Conservation (phyloP, 2,329 filamentous ascomycete genomes). For the Conoideocrella luteorostrata region DNA sequence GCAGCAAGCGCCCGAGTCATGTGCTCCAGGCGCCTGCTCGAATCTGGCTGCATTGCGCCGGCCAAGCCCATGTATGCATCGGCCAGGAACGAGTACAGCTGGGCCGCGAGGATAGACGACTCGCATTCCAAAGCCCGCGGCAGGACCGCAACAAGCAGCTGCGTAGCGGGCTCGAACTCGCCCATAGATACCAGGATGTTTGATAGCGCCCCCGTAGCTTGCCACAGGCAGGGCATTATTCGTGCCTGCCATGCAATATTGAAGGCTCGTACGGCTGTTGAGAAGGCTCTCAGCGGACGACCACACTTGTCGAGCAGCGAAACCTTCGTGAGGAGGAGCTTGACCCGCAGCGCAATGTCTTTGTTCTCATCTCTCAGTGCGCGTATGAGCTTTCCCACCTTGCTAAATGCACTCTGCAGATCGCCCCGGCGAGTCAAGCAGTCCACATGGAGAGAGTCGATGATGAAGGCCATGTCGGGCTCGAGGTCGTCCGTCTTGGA, state of each 20-base stretch:
- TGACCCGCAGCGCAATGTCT: constrained; percentile 59
- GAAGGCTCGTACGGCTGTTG: constrained; percentile 67
- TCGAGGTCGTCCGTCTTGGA: constrained; percentile 44
- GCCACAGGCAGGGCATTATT: constrained; percentile 65
- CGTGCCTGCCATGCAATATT: constrained; percentile 65
- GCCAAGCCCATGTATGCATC: constrained; percentile 77
- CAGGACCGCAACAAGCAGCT: constrained; percentile 61
- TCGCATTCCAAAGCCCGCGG: constrained; percentile 72
- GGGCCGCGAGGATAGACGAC: constrained; percentile 54
- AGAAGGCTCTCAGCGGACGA: constrained; percentile 68
- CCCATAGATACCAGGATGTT: constrained; percentile 62
- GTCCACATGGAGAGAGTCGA: constrained; percentile 48
- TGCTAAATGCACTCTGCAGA: constrained; percentile 39
- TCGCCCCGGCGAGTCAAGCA: constrained; percentile 43
- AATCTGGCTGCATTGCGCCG: constrained; percentile 40
- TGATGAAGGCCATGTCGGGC: constrained; percentile 43
- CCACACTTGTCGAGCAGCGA: constrained; percentile 62
- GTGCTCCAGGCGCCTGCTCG: constrained; percentile 45
- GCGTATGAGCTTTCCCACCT: constrained; percentile 39
- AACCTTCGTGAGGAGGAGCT: constrained; percentile 67
- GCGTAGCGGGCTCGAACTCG: constrained; percentile 62
- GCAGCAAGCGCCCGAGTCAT: constrained; percentile 53
- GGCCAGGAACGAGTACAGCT: constrained; percentile 62
- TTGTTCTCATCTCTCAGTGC: constrained; percentile 38
- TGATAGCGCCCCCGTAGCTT: constrained; percentile 60